Evolutionary conservation across 2,329 filamentous ascomycete species (phyloP), one percentile per base, ranked within the genome.

Genomic region (Biscogniauxia sp.): DNA sequence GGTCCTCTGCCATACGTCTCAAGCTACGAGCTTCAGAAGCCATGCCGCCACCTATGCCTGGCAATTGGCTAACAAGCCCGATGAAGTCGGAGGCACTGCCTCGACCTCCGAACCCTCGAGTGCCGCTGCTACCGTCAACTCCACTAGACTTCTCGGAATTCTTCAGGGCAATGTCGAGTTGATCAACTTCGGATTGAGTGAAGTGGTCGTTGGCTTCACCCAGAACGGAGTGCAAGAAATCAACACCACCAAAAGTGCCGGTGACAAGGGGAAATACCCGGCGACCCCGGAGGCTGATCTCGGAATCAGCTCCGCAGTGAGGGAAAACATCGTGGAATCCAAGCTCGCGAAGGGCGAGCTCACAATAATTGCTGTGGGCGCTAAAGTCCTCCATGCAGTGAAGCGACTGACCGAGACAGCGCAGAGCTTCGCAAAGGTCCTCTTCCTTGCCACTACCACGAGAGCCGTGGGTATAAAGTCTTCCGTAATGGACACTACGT

Each of bases 291-390:
- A 91, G 71, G 64, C 86, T 85, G 63, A 92, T 87, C 72, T 91
- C 82, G 0, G 90, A 85, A 8, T 78, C 77, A 2, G 77, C 74
- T n/a, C 91, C 91, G 56, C 87, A 90, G 70, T 93, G 91, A 6
- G 91, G 79, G 67, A 93, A 94, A 20, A 94, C 87, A 28, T 85
- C 82, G 55, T 79, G 76, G 69, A 86, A 84, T 1, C 89, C 89
- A 62, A 92, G 80, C 72, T 95, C 91, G 26, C 88, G 84, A 26
- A 95, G 81, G 4, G 84, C 88, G 61, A 94, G 82, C 74, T 95
- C 91, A 68, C 87, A 88, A 76, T 94, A 95, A 76, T 94, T 94
- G 71, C 89, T 92, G 75, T 94, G 91, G 1, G 91, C 91, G 54
- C 88, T 88, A 79, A 84, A 95, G 67, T 93, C 84, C 82, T 93